Evolutionary conservation across 1,139 yeast species (phyloP).

Genomic region (Hansenula anomala): DNA sequence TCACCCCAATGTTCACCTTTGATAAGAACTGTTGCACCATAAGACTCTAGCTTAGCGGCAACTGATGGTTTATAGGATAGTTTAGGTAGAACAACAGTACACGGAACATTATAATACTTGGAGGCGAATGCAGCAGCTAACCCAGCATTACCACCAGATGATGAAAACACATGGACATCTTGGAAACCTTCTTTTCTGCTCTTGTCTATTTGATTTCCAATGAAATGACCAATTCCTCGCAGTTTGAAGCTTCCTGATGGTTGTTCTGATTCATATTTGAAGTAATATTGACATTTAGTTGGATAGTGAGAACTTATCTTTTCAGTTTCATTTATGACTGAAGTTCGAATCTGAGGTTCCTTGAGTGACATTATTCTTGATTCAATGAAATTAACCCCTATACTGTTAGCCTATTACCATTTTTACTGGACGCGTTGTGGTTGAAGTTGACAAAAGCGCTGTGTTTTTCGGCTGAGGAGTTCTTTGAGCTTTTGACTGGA

Average conservation of each 20-base stretch:
- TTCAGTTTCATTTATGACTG: not conserved
- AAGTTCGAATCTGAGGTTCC: not conserved
- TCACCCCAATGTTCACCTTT: not conserved
- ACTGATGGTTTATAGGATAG: not conserved
- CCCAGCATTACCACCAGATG: constrained; percentile 1
- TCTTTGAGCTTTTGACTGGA: too few relatives aligned
- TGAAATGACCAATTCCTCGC: not conserved
- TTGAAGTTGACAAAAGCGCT: too few relatives aligned
- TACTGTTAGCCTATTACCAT: too few relatives aligned
- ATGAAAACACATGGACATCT: not conserved
- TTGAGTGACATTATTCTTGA: not conserved
- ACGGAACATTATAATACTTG: not conserved
- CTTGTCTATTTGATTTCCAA: not conserved
- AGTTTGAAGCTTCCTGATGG: constrained; percentile 1
- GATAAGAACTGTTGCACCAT: not conserved
- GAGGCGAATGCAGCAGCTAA: constrained; percentile 1
- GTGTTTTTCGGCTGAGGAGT: too few relatives aligned
- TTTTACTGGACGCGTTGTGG: too few relatives aligned
- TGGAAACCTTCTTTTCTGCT: not conserved
- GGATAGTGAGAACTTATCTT: not conserved
- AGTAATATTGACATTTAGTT: not conserved
- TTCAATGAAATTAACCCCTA: not conserved
- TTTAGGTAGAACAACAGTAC: not conserved
- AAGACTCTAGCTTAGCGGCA: not conserved
- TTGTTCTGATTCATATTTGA: not conserved